A percentile compares a stretch with the other conserved stretches of the same genome.
Conservation (phyloP, 2,329 filamentous ascomycete genomes). For the Xylaria arbuscula region DNA sequence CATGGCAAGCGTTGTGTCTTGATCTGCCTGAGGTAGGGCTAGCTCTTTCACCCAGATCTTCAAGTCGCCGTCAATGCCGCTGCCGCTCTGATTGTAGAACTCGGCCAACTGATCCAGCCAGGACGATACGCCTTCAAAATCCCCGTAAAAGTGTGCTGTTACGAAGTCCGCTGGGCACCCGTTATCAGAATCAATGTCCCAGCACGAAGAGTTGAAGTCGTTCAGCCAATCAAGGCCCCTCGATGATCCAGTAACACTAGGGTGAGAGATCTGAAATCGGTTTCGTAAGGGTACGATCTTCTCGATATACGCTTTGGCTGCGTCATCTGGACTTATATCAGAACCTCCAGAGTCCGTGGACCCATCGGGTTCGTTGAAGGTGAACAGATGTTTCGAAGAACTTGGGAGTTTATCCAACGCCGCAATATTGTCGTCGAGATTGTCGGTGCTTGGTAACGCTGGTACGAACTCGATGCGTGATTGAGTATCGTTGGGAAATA, state of each 20-base stretch:
- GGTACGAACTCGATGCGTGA: conserved; percentile 52
- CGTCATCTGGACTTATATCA: conserved; percentile 53
- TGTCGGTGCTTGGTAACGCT: conserved; percentile 53
- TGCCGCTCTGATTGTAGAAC: conserved; percentile 50
- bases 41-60: conserved; percentile 56
- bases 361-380: conserved; percentile 58
- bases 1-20: conserved; percentile 53
- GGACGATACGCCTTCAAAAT: conserved; percentile 50
- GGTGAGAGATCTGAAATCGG: conserved; percentile 55
- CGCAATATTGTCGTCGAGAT: conserved; percentile 46
- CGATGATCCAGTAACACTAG: conserved; percentile 55
- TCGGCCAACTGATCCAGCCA: conserved; percentile 53
- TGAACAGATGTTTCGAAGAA: conserved; percentile 54
- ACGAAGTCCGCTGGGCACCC: conserved; percentile 57
- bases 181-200: conserved; percentile 50
- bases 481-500: conserved; percentile 42
- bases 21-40: conserved; percentile 52
- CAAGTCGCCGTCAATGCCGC: conserved; percentile 38
- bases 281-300: conserved; percentile 53
- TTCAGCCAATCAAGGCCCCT: conserved; percentile 55
- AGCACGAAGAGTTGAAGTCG: conserved; percentile 56
- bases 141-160: conserved; percentile 56
- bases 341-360: conserved; percentile 55
- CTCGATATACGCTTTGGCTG: conserved; percentile 53
- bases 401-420: conserved; percentile 47